A percentile compares a stretch with the other conserved stretches of the same genome.
phyloP scores from a whole-genome alignment of 73 alveolate species.

The Symbiodinium natans region DNA sequence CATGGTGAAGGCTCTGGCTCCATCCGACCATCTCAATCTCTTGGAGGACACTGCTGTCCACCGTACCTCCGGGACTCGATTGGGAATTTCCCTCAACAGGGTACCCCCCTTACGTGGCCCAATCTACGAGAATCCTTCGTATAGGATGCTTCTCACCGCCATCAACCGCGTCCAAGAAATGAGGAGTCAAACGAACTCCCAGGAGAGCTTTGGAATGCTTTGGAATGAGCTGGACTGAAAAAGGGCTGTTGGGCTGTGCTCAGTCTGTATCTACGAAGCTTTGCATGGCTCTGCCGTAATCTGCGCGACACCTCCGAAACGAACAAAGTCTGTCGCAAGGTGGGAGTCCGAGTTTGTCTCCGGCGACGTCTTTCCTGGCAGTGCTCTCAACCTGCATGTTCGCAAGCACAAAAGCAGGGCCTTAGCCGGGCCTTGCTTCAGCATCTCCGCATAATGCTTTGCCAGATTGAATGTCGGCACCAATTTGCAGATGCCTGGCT shows the following conservation, averaged over 20 bases:
- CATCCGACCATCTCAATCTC: slow-evolving; percentile 79
- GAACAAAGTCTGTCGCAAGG: slow-evolving; percentile 90
- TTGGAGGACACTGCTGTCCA: slow-evolving; percentile 41
- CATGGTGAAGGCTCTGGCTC: neutral
- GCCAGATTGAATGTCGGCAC: slow-evolving; percentile 87
- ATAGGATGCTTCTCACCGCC: too few species aligned
- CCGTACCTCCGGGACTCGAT: slow-evolving; percentile 27
- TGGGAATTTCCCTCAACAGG: neutral
- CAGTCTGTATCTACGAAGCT: neutral
- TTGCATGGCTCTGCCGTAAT: neutral
- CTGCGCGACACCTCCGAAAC: slow-evolving; percentile 45
- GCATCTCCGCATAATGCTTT: slow-evolving; percentile 76
- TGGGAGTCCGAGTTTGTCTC: slow-evolving; percentile 94
- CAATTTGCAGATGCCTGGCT: slow-evolving; percentile 78
- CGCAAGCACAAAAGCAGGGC: neutral
- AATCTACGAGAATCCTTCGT: too few species aligned
- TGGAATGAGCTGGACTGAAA: neutral
- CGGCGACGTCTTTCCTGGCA: slow-evolving; percentile 51
- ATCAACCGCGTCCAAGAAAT: too few species aligned
- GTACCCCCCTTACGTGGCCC: too few species aligned
- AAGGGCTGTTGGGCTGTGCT: neutral
- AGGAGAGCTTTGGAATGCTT: too few species aligned
- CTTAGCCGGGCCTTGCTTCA: slow-evolving; percentile 42
- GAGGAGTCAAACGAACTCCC: too few species aligned
- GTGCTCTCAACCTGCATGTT: neutral